Conservation (phyloP, 1,284 basidiomycete species). For the Ustilago sp. region DNA sequence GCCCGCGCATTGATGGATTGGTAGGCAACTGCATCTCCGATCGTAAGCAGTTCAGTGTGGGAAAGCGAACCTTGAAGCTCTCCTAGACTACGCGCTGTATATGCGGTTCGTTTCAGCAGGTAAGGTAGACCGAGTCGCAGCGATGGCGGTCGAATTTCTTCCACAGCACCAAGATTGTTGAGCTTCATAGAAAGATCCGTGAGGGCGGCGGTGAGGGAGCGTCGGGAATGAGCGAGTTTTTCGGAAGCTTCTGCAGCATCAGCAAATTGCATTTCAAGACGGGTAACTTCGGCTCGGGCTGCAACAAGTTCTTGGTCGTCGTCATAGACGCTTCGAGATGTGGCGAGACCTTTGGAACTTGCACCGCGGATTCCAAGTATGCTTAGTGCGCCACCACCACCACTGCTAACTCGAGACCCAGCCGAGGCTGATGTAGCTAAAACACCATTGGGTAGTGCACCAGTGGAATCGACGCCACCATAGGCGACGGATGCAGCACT, state of each 20-base stretch:
- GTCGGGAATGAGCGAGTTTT: slow-evolving; percentile 46
- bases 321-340: slow-evolving; percentile 55
- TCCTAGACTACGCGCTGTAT: slow-evolving; percentile 35
- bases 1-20: slow-evolving; percentile 62
- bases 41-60: slow-evolving; percentile 50
- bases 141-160: slow-evolving; percentile 44
- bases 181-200: slow-evolving; percentile 42
- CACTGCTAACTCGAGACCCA: slow-evolving; percentile 28
- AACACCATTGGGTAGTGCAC: slow-evolving; percentile 54
- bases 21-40: slow-evolving; percentile 59
- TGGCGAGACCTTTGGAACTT: slow-evolving; percentile 48
- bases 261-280: slow-evolving; percentile 63
- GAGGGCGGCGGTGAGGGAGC: slow-evolving; percentile 32
- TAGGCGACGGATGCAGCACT: slow-evolving; percentile 51
- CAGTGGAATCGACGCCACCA: slow-evolving; percentile 45
- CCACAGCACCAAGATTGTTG: slow-evolving; percentile 48
- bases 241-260: slow-evolving; percentile 54
- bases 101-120: slow-evolving; percentile 43
- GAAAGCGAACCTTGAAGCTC: slow-evolving; percentile 46
- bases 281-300: slow-evolving; percentile 59
- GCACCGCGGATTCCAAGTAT: slow-evolving; percentile 41
- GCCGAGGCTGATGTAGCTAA: slow-evolving; percentile 52
- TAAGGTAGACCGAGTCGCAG: slow-evolving; percentile 43
- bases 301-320: slow-evolving; percentile 60
- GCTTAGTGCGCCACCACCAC: slow-evolving; percentile 25